Base-by-base conservation (phyloP, 768 basidiomycete species). In the Mycena pura region DNA sequence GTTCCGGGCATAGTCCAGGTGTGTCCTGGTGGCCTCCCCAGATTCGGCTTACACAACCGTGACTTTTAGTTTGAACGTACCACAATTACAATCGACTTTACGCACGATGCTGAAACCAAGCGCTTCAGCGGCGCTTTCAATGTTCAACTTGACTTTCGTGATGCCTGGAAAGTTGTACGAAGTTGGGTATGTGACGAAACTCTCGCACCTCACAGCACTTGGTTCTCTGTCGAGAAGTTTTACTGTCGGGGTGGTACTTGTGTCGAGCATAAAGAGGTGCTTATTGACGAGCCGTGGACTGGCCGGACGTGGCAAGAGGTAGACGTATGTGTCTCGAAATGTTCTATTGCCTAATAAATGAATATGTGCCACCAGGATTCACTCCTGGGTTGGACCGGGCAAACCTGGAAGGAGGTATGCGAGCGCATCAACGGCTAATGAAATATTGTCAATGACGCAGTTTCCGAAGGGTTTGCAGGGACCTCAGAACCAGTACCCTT, bases 1-100 rank as follows among this genome's bases (percentile, higher is more conserved):
- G 60, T n/a, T n/a, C n/a, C n/a, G n/a, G n/a, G n/a, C n/a, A n/a
- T 44, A 21, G 48, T 61, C 10, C 29, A 62, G 41, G 60, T 51
- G 43, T 22, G 39, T 38, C n/a, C n/a, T n/a, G n/a, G n/a, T n/a
- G n/a, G n/a, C n/a, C n/a, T 36, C 17, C 10, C 34, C 9, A 36
- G 9, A 36, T 36, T 36, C 17, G 9, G 34, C 34, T 9, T 36
- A 17, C 9, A 17, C 17, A 17, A 36, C 34, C 34, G 9, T 9
- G 34, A 36, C 17, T 36, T 36, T 36, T 17, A 29, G 73, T 65
- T 48, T 28, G 10, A 28, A 13, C 15, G 10, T 14, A 48, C n/a
- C 6, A 28, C 19, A 19, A 22, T 24, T 27, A 66, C 7, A 6
- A 25, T 52, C 46, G n/a, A 22, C 19, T 48, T 24, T n/a, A n/a